A percentile compares a stretch with the other conserved stretches of the same genome.
Conservation (phyloP, 805 yeast genomes). For the Ogataea chonburiensis region DNA sequence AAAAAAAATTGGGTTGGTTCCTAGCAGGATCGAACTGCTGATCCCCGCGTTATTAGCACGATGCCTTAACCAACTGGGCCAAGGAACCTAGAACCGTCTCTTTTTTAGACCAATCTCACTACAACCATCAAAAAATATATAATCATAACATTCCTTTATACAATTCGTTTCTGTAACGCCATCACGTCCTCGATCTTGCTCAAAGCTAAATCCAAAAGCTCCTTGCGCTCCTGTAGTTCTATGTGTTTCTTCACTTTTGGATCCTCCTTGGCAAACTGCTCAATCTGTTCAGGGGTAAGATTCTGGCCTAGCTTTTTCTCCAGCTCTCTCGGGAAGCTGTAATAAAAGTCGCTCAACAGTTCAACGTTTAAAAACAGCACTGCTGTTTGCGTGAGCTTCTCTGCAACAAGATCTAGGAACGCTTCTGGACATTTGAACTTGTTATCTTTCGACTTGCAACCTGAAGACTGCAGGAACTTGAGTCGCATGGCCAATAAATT, state of each 20-base stretch:
- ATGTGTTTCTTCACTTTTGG: conserved; percentile 87
- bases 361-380: conserved; percentile 92
- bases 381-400: conserved; percentile 89
- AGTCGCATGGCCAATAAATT: conserved; percentile 71
- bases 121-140: neutral
- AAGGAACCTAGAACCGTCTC: conserved; percentile 32
- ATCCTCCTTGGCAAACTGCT: conserved; percentile 89
- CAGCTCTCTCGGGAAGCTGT: conserved; percentile 91
- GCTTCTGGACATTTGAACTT: conserved; percentile 94
- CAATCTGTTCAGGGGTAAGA: conserved; percentile 74
- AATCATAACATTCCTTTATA: conserved; percentile 5
- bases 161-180: conserved; percentile 51
- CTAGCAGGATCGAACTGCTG: conserved; percentile 89
- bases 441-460: conserved; percentile 75
- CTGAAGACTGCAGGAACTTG: conserved; percentile 68
- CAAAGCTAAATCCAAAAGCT: conserved; percentile 78
- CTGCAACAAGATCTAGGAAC: conserved; percentile 87
- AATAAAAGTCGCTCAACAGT: conserved; percentile 88
- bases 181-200: conserved; percentile 82
- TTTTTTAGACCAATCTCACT: neutral
- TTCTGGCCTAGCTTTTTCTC: conserved; percentile 68
- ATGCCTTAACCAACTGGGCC: conserved; percentile 48
- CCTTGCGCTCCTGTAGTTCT: conserved; percentile 91
- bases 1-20: conserved; percentile 49
- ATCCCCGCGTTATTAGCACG: conserved; percentile 53